Evolutionary conservation across 345 rosid species (phyloP), one percentile per base, ranked within the genome.

Genomic region (Heritiera fomes): DNA sequence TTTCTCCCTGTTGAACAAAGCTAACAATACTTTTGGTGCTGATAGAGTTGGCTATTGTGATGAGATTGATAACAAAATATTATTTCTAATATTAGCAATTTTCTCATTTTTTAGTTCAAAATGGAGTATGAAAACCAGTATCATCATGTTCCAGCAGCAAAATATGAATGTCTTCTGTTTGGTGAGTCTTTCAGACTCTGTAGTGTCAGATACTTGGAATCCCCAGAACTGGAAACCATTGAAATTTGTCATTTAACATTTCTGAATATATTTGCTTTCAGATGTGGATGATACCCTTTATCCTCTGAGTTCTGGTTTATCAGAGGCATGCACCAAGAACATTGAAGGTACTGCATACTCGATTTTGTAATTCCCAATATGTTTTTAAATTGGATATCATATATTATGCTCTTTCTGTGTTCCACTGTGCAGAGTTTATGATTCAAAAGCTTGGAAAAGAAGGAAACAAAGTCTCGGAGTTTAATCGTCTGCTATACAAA

Each of bases 251-350:
- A 47, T 13, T 13, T 52, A 56, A 60, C 65, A 45, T 40, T 15
- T 12, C 7, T 18, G 8, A 79, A 34, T 77, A 64, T 71, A 11
- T 69, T 6, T 1, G 8, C 10, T 80, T 49, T 63, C 49, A 91
- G 96, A 91, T 80, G 86, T 91, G 80, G 96, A 91, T 63, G 96
- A 91, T 82, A 91, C 94, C 70, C 92, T 91, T 79, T 91, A 91
- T 82, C 82, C 94, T 50, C 76, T 77, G 9, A 87, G 85, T 77
- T 87, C 89, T 82, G 94, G 94, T 28, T 84, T 91, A 78, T 87
- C 92, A 13, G 79, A 77, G 18, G 84, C 86, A 71, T 86, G 90
- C 82, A 14, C 88, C 79, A 86, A 78, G 52, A 89, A 91, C 73
- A 89, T 91, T 34, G 79, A 84, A 83, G 89, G 96, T 90, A 78